Conservation (phyloP, 129 eudicot species). For the Cynara cardunculus region DNA sequence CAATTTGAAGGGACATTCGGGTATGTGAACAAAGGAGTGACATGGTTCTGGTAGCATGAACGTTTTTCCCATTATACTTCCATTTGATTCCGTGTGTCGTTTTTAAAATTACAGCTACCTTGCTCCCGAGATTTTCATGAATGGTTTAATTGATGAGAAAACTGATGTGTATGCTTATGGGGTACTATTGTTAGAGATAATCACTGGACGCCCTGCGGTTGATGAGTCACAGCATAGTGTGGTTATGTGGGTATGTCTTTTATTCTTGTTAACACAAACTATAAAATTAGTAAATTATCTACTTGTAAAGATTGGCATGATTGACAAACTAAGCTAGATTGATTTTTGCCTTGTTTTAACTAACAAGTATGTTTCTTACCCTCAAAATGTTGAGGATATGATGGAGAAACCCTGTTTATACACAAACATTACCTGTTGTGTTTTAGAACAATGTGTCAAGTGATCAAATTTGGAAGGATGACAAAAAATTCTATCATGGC, state of each 20-base stretch:
- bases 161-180: slow-evolving; percentile 89
- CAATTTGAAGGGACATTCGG: slow-evolving; percentile 88
- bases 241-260: slow-evolving; percentile 92
- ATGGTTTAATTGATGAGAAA: slow-evolving; percentile 83
- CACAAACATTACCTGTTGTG: not conserved
- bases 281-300: not conserved
- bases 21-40: slow-evolving; percentile 27
- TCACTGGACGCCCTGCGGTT: slow-evolving; percentile 83
- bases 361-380: not conserved
- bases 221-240: slow-evolving; percentile 71
- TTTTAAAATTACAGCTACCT: slow-evolving; percentile 57
- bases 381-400: not conserved
- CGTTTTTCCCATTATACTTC: not conserved
- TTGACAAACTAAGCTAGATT: not conserved
- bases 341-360: not conserved
- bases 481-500: not conserved
- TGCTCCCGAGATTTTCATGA: slow-evolving; percentile 89
- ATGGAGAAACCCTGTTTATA: not conserved
- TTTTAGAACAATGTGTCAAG: not conserved
- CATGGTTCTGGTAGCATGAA: not conserved
- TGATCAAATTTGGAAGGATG: not conserved
- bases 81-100: not conserved
- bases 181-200: slow-evolving; percentile 67
- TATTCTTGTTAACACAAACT: not conserved
- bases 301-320: not conserved